Conservation (phyloP, 768 basidiomycete genomes). For the Kwoniella mangroviensis region DNA sequence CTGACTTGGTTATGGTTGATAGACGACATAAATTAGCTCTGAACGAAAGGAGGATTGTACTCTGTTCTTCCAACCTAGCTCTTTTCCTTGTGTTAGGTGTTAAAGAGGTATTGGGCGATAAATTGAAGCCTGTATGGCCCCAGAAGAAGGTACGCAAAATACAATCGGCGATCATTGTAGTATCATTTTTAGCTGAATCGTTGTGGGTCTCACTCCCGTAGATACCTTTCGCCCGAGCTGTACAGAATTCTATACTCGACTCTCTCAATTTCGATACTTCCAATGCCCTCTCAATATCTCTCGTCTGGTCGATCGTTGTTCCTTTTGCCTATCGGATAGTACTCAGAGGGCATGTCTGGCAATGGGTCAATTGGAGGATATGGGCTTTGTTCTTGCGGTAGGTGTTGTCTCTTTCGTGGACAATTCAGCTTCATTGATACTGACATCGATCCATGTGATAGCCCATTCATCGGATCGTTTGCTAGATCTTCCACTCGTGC, state of each 20-base stretch:
- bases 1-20: background rate
- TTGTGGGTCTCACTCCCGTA: background rate
- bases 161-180: background rate
- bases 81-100: conserved; percentile 34
- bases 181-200: background rate
- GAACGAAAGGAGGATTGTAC: conserved; percentile 38
- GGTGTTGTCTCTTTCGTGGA: background rate
- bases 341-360: conserved; percentile 19
- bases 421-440: background rate
- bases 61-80: conserved; percentile 31
- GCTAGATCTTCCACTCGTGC: conserved; percentile 29
- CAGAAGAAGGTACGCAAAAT: conserved; percentile 34
- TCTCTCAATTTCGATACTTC: conserved; percentile 13
- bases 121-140: conserved; percentile 38
- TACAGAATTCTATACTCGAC: conserved; percentile 7
- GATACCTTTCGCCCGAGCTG: conserved; percentile 21
- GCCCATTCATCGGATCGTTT: conserved; percentile 49
- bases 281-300: conserved; percentile 9
- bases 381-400: conserved; percentile 26
- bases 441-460: background rate
- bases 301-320: conserved; percentile 10
- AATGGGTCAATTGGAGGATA: conserved; percentile 20
- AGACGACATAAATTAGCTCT: conserved; percentile 41
- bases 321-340: conserved; percentile 20
- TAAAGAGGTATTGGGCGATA: conserved; percentile 36